A percentile compares a stretch with the other conserved stretches of the same genome.
Conservation (phyloP, 345 rosid species). For the Eucalyptus polyanthemos region DNA sequence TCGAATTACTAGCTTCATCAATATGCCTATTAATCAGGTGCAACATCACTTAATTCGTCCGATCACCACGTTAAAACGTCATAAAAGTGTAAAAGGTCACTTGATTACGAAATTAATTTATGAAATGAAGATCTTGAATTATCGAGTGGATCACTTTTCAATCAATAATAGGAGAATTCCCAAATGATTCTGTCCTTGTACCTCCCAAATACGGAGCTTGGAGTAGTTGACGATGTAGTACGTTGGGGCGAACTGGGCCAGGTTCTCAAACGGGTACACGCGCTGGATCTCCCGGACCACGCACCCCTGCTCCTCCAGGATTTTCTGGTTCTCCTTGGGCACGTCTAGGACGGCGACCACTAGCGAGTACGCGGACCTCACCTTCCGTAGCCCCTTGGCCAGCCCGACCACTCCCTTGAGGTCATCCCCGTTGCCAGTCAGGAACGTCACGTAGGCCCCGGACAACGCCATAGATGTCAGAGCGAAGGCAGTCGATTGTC, state of each 20-base stretch:
- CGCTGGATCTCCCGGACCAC: not conserved
- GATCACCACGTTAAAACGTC: not conserved
- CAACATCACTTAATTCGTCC: no score
- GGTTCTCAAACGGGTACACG: not conserved
- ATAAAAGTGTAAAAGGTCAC: not conserved
- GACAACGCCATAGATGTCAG: fast-evolving
- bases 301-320: not conserved
- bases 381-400: not conserved
- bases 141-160: not conserved
- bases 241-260: fast-evolving
- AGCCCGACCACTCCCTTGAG: not conserved
- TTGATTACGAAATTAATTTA: no score
- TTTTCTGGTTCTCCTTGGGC: not conserved
- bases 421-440: fast-evolving
- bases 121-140: not conserved
- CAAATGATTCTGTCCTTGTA: not conserved
- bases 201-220: not conserved
- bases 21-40: no score
- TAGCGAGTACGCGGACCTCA: fast-evolving
- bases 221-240: not conserved
- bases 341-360: not conserved
- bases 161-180: not conserved
- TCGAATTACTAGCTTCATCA: no score
- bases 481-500: no score
- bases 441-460: fast-evolving